Percentiles rank a stretch among this genome's conserved stretches.
Evolutionary conservation across 164 flowering plant genomes (phyloP).

Genomic region (Dillenia suffruticosa): DNA sequence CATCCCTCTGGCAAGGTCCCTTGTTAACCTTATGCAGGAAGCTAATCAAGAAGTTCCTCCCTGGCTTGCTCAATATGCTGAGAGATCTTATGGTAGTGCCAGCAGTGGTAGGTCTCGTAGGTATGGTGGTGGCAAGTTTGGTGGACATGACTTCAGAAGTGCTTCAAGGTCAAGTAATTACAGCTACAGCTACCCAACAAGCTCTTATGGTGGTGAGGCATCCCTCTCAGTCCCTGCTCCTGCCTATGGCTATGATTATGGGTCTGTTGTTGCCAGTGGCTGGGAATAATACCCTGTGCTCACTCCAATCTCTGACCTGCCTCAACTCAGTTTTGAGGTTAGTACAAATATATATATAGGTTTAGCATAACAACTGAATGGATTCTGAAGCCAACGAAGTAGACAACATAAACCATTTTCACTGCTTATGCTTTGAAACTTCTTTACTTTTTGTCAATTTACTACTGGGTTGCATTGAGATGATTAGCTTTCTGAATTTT

Average conservation of each 20-base stretch:
- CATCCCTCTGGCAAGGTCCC: conserved; percentile 38
- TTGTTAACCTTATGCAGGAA: conserved; percentile 56
- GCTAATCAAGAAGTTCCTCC: conserved; percentile 64
- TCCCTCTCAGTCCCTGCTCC: neutral
- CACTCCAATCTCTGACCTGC: neutral
- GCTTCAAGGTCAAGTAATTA: conserved; percentile 11
- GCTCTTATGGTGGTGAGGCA: conserved; percentile 3
- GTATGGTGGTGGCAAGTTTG: conserved; percentile 33
- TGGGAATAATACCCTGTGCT: conserved; percentile 25
- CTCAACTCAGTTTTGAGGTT: neutral
- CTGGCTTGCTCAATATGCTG: conserved; percentile 48
- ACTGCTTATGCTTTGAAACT: neutral
- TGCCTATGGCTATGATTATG: conserved; percentile 17
- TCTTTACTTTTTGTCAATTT: conserved; percentile 2
- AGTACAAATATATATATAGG: neutral
- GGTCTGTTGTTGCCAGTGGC: conserved; percentile 28
- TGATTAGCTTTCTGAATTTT: neutral
- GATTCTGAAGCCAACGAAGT: neutral
- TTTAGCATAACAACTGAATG: neutral
- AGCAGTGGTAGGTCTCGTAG: conserved; percentile 29
- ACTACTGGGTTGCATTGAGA: conserved; percentile 8
- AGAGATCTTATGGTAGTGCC: conserved; percentile 22
- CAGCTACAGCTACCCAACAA: conserved; percentile 12
- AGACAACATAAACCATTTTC: neutral
- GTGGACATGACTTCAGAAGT: conserved; percentile 45